phyloP scores from a whole-genome alignment of 805 yeast species.

The Pichia deserticola region DNA sequence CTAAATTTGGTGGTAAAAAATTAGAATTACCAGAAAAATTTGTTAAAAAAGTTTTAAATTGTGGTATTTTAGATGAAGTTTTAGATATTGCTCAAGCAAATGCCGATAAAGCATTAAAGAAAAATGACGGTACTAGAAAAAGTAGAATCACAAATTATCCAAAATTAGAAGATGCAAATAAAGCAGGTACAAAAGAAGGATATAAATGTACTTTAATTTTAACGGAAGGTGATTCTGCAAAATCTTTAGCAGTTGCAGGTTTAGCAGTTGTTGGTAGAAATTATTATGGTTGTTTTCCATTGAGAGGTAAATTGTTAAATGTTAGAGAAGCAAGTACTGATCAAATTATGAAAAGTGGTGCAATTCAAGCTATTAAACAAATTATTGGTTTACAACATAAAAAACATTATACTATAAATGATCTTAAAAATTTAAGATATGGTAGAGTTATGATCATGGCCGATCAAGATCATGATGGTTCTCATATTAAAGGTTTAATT shows the following conservation, averaged over 20 bases:
- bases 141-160: conserved; percentile 81
- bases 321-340: conserved; percentile 97
- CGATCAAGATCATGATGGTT: conserved; percentile 99
- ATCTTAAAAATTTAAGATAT: conserved; percentile 69
- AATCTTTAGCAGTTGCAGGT: conserved; percentile 87
- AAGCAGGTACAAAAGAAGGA: conserved; percentile 92
- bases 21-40: conserved; percentile 68
- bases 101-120: conserved; percentile 79
- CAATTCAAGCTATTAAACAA: conserved; percentile 90
- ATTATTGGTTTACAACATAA: conserved; percentile 94
- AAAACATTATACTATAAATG: conserved; percentile 58
- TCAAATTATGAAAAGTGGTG: conserved; percentile 86
- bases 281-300: conserved; percentile 88
- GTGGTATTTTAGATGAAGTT: conserved; percentile 66
- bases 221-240: conserved; percentile 97
- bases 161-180: conserved; percentile 91
- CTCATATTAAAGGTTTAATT: conserved; percentile 92
- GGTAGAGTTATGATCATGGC: conserved; percentile 99
- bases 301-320: conserved; percentile 89
- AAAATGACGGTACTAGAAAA: conserved; percentile 81
- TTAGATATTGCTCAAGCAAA: conserved; percentile 79
- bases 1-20: conserved; percentile 84
- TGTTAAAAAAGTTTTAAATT: conserved; percentile 61
- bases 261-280: conserved; percentile 93
- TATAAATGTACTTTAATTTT: conserved; percentile 85